Base-by-base conservation (phyloP, 2,329 filamentous ascomycete genomes). In the Byssochlamys sp. region DNA sequence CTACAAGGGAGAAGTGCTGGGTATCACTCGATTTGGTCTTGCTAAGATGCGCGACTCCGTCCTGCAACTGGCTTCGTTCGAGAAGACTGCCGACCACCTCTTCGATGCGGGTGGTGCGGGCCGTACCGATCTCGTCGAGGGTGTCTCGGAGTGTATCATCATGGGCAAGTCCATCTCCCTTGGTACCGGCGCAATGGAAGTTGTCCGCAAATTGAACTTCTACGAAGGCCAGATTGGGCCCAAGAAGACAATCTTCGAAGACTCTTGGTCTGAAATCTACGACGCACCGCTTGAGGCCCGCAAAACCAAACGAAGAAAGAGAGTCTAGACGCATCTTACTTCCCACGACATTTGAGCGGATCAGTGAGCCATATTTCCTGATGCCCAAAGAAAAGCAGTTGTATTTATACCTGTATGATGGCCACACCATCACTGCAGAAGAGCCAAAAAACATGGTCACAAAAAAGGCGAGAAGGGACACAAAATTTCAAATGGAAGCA, bases 41-140 rank as follows among this genome's bases (percentile, higher is more conserved):
- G 89, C 91, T 58, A 99, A 97, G 80, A 97, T 96, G 88, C 83
- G 94, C 55, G 94, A 99, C 73, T 89, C 84, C 14, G 94, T 97
- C 10, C 78, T 99, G 57, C 94, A 99, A 73, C 81, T 99, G 11
- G 94, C 94, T 0, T 92, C 88, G 19, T 99, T 99, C 69, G 94
- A 99, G 75, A 97, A 97, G 82, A 99, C 94, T 52, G 91, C 94
- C 0, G 94, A 99, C 70, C 94, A 99, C 75, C 76, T 99, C 48
- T 99, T 99, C 68, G 92, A 96, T 62, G 94, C 94, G 2, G 94
- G 91, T 5, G 89, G 90, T 4, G 86, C 87, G 57, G 95, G 95
- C 81, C 96, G 96, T 78, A 87, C 84, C 28, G 94, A 99, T 75
- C 81, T 84, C 61, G 95, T 99, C 60, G 89, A 96, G 72, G 94